Percentiles rank a stretch among this genome's conserved stretches.
These are phyloP conservation scores for Diplodia seriata DNA, from an alignment of 2,329 filamentous ascomycete genomes.

Conservation along the genomic window DNA sequence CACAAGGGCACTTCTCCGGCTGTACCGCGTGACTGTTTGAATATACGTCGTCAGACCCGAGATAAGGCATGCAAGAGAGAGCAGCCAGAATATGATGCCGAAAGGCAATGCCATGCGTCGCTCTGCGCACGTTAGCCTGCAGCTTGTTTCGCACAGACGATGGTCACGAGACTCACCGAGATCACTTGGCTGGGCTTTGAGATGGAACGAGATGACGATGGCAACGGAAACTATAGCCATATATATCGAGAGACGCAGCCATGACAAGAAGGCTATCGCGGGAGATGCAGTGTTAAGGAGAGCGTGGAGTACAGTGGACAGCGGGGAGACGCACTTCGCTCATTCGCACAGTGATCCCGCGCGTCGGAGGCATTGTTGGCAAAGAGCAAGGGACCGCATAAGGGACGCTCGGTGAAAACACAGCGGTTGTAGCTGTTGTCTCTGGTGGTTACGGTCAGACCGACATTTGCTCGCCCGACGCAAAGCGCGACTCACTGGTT, in stretches of 20 bases:
- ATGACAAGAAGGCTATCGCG: constrained; percentile 75
- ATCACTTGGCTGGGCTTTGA: constrained; percentile 73
- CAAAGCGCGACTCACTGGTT: constrained; percentile 44
- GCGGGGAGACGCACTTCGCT: constrained; percentile 61
- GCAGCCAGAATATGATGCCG: constrained; percentile 84
- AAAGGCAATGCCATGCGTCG: constrained; percentile 79
- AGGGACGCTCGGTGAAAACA: constrained; percentile 67
- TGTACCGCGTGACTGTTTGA: constrained; percentile 81
- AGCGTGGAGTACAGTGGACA: background rate
- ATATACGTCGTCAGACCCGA: constrained; percentile 89
- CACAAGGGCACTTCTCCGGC: constrained; percentile 78
- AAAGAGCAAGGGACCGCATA: constrained; percentile 73
- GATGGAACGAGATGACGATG: constrained; percentile 91
- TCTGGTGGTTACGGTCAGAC: constrained; percentile 37
- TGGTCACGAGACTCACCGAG: constrained; percentile 38
- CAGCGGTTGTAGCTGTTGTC: constrained; percentile 51
- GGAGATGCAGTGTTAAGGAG: background rate
- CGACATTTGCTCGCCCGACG: background rate
- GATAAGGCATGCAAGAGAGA: constrained; percentile 77
- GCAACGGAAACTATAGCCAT: constrained; percentile 89
- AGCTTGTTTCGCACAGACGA: background rate
- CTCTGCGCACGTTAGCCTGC: constrained; percentile 60
- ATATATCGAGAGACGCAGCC: constrained; percentile 86
- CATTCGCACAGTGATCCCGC: constrained; percentile 79
- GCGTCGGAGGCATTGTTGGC: constrained; percentile 77